Percentiles rank a stretch among this genome's conserved stretches.
These are phyloP conservation scores for Hygrophoropsis aurantiaca DNA, from an alignment of 768 basidiomycete genomes.

Conservation along the genomic window DNA sequence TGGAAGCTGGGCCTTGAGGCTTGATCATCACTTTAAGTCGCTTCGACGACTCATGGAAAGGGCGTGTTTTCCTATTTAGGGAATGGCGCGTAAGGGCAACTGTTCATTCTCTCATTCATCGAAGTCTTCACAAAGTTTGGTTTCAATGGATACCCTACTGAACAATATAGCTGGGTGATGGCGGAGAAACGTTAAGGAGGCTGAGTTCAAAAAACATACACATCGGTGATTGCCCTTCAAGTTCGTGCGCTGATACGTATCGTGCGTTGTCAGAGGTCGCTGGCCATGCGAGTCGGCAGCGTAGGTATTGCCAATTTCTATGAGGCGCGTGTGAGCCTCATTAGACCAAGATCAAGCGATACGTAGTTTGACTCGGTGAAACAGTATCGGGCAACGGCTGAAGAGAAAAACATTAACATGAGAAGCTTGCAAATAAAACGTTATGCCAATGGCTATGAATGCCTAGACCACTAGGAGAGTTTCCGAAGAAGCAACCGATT, in stretches of 20 bases:
- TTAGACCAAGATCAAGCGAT: not conserved
- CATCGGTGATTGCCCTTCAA: too few relatives aligned
- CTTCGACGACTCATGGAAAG: slow-evolving; percentile 31
- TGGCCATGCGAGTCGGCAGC: too few relatives aligned
- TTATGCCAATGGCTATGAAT: not conserved
- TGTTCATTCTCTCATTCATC: too few relatives aligned
- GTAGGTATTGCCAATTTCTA: not conserved
- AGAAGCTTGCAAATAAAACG: not conserved
- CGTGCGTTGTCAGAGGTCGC: too few relatives aligned
- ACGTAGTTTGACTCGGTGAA: slow-evolving; percentile 1
- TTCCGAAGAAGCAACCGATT: not conserved
- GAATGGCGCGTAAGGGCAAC: slow-evolving; percentile 15
- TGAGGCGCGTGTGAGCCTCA: not conserved
- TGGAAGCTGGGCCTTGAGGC: slow-evolving; percentile 32
- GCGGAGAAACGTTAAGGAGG: too few relatives aligned
- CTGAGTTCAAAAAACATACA: too few relatives aligned
- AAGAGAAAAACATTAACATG: not conserved
- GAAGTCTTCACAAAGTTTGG: too few relatives aligned
- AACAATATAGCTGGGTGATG: too few relatives aligned
- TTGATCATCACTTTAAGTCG: slow-evolving; percentile 20
- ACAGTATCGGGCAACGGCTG: not conserved
- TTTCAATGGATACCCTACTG: too few relatives aligned
- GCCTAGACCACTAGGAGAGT: slow-evolving; percentile 3
- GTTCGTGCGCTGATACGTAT: too few relatives aligned
- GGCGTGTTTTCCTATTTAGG: slow-evolving; percentile 36